Evolutionary conservation across 2,329 filamentous ascomycete genomes (phyloP), one percentile per base, ranked within the genome.

Genomic region (Zasmidium citrigriseum): DNA sequence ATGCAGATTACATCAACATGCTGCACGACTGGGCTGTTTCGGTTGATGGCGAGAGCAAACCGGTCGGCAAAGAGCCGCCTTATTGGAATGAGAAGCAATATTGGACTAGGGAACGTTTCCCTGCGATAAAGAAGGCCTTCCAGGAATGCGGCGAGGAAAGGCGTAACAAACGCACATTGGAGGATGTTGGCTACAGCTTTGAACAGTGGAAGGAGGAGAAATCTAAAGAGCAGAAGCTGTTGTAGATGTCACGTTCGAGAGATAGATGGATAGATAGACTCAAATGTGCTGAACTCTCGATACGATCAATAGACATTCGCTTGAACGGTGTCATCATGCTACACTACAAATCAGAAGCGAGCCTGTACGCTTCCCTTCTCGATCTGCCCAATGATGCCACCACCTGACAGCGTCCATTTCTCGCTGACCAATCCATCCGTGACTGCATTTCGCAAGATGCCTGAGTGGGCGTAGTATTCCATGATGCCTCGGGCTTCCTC

Each of bases 391-490:
- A 96, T 82, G 52, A 93, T 84, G 16, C 93, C 93, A 68, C 89
- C 86, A 21, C 91, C 91, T 50, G 87, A 86, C 66, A 97, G 72
- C 50, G 86, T 87, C 92, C 93, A 96, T 78, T 91, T 90, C 81
- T 96, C 89, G 21, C 83, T 81, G 34, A 97, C 88, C 62, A 83
- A 81, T 63, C 79, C 79, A 70, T 93, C 87, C 68, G 90, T 87
- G 51, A 97, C 82, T 47, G 79, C 81, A 61, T 84, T 80, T 63
- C 89, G 84, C 70, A 96, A 73, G 72, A 96, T 80, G 12, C 93
- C 95, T 73, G 91, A 96, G 34, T 85, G 86, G 4, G 91, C 92
- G 82, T 93, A 98, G 78, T 97, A 98, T 78, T 97, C 92, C 86
- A 98, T 88, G 67, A 96, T 80, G 0, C 86, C 83, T 59, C 88